Evolutionary conservation across 441 rosid genomes (phyloP).

Genomic region (Pelargonium myrrhifolium): DNA sequence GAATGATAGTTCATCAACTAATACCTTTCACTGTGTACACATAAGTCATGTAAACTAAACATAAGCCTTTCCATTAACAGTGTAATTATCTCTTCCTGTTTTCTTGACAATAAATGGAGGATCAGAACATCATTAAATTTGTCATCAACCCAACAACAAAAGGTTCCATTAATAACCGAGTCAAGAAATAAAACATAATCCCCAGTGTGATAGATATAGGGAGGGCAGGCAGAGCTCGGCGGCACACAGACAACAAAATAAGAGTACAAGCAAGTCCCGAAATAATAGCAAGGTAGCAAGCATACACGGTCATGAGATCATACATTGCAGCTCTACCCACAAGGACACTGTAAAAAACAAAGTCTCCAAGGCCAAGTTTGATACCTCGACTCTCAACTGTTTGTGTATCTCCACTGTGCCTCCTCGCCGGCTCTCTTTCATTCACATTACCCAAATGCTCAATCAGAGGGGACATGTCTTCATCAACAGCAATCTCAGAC

Average conservation of each 20-base stretch:
- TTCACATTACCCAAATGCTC: constrained; percentile 38
- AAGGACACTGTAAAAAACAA: constrained; percentile 90
- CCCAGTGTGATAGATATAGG: constrained; percentile 85
- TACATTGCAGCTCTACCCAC: constrained; percentile 99
- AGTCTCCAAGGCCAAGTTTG: constrained; percentile 95
- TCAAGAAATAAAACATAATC: constrained; percentile 80
- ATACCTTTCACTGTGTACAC: constrained; percentile 18
- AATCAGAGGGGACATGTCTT: constrained; percentile 83
- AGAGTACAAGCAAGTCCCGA: constrained; percentile 98
- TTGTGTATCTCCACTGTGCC: constrained; percentile 30
- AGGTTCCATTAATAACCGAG: constrained; percentile 85
- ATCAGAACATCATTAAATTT: constrained; percentile 73
- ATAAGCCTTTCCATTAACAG: constrained; percentile 14
- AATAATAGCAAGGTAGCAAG: constrained; percentile 88
- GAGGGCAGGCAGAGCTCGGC: constrained; percentile 81
- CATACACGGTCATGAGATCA: constrained; percentile 94
- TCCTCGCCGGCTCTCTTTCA: constrained; percentile 33
- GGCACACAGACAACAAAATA: constrained; percentile 71
- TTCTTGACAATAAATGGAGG: constrained; percentile 12
- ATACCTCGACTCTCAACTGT: constrained; percentile 40
- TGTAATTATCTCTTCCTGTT: constrained; percentile 6
- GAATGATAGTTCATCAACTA: constrained; percentile 7
- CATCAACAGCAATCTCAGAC: constrained; percentile 35
- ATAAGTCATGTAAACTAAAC: constrained; percentile 16
- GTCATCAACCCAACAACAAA: constrained; percentile 75